Evolutionary conservation across 305 asterid species (phyloP).

Genomic region (Plantago rigida): DNA sequence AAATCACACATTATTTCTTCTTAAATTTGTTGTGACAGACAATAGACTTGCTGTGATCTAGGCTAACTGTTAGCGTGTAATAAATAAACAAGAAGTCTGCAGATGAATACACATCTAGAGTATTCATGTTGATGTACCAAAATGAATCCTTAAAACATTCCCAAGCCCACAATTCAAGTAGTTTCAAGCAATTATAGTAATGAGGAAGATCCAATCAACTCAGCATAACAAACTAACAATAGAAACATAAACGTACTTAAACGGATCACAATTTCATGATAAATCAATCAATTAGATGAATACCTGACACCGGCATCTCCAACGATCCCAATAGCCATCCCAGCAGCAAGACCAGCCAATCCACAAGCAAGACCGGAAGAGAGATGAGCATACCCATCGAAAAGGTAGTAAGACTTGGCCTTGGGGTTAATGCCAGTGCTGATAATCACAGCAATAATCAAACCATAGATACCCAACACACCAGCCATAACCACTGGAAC

Average conservation of each 20-base stretch:
- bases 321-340: not conserved
- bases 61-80: no score
- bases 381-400: constrained; percentile 65
- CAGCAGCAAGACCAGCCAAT: constrained; percentile 35
- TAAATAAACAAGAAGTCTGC: no score
- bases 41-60: no score
- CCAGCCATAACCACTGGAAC: constrained; percentile 80
- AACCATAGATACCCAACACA: constrained; percentile 63
- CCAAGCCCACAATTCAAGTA: no score
- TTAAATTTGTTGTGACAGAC: no score
- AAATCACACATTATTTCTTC: no score
- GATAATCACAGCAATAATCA: constrained; percentile 68
- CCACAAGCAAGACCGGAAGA: constrained; percentile 61
- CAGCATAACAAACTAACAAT: not conserved
- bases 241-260: not conserved
- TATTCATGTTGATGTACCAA: no score
- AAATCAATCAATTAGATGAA: not conserved
- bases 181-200: no score
- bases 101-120: no score
- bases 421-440: constrained; percentile 66
- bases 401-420: constrained; percentile 54
- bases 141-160: no score
- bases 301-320: constrained; percentile 87
- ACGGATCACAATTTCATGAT: not conserved
- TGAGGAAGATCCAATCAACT: no score